Evolutionary conservation across 441 rosid species (phyloP).

Genomic region (Breynia disticha): DNA sequence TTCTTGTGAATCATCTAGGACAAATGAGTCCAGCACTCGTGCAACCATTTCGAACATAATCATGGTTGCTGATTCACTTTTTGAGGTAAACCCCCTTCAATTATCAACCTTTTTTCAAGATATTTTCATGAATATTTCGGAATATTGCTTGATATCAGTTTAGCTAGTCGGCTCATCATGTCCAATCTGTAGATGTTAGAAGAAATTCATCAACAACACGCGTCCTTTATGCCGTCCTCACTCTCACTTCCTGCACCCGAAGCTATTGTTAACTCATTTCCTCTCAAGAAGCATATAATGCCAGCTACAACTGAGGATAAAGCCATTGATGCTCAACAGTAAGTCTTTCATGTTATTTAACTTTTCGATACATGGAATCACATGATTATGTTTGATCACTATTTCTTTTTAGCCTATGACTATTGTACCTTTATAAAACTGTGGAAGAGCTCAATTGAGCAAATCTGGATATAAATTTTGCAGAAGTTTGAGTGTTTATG

Average conservation of each 20-base stretch:
- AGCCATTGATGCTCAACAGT: slow-evolving; percentile 36
- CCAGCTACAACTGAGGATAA: slow-evolving; percentile 15
- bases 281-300: slow-evolving; percentile 40
- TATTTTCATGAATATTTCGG: not conserved
- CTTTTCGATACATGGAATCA: not conserved
- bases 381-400: too few relatives aligned
- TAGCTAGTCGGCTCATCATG: not conserved
- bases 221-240: slow-evolving; percentile 36
- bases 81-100: slow-evolving; percentile 36
- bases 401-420: too few relatives aligned
- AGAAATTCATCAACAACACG: slow-evolving; percentile 53
- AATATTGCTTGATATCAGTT: not conserved
- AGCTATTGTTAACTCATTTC: slow-evolving; percentile 54
- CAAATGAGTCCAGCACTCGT: slow-evolving; percentile 34
- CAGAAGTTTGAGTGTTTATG: not conserved
- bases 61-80: slow-evolving; percentile 56
- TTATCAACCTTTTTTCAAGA: not conserved
- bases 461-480: not conserved
- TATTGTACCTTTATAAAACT: too few relatives aligned
- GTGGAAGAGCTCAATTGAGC: not conserved
- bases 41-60: slow-evolving; percentile 50
- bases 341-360: slow-evolving; percentile 16
- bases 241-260: slow-evolving; percentile 48
- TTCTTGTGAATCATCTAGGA: slow-evolving; percentile 35
- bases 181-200: slow-evolving; percentile 43